These are phyloP conservation scores for Vitis cinerea DNA, from an alignment of 164 flowering plant genomes.

Conservation along the genomic window DNA sequence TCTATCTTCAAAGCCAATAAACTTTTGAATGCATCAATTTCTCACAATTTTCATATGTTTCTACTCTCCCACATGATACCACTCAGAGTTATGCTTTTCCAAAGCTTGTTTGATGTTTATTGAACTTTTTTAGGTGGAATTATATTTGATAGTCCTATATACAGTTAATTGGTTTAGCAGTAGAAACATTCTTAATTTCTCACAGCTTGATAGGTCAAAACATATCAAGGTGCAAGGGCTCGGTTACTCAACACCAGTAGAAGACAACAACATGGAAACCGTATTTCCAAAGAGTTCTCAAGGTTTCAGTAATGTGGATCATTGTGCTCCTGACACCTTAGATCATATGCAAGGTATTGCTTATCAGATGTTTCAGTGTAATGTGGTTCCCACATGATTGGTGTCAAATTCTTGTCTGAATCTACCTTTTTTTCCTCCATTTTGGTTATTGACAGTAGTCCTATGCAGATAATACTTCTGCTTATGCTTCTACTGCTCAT, in stretches of 20 bases:
- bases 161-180: neutral
- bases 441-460: neutral
- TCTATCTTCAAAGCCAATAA: neutral
- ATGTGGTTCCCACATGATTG: no score
- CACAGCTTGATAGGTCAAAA: constrained; percentile 53
- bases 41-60: neutral
- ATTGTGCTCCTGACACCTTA: constrained; percentile 58
- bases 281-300: constrained; percentile 14
- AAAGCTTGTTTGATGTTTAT: no score
- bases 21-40: no score
- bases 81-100: no score
- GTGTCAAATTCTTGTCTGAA: neutral
- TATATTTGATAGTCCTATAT: neutral
- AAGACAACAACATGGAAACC: constrained; percentile 21
- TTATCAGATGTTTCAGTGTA: neutral
- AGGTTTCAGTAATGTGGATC: constrained; percentile 18
- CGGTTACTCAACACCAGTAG: constrained; percentile 9
- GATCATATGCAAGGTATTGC: constrained; percentile 54
- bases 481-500: constrained; percentile 20
- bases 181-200: constrained; percentile 39
- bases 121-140: neutral
- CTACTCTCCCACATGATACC: neutral
- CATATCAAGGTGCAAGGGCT: constrained; percentile 17
- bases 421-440: neutral
- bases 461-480: constrained; percentile 32